These are phyloP conservation scores for Alternaria longipes DNA, from an alignment of 2,329 filamentous ascomycete species.

Conservation along the genomic window DNA sequence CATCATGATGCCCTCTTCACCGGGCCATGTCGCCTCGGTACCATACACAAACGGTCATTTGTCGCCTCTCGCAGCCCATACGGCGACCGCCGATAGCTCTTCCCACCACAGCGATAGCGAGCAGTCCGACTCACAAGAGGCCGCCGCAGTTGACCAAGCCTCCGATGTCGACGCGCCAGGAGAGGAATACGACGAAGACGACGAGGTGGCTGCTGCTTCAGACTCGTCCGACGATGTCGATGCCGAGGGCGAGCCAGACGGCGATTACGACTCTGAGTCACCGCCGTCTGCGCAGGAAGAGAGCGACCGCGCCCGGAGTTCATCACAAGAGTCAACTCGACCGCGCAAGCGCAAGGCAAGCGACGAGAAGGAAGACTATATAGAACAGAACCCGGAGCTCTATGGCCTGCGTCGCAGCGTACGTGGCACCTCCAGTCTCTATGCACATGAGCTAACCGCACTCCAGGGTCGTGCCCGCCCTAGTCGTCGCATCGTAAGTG, in stretches of 20 bases:
- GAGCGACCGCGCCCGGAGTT: slow-evolving; percentile 66
- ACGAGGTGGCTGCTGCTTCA: slow-evolving; percentile 56
- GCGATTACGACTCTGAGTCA: slow-evolving; percentile 78
- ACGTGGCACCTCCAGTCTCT: slow-evolving; percentile 53
- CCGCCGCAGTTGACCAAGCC: slow-evolving; percentile 54
- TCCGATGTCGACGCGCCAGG: slow-evolving; percentile 53
- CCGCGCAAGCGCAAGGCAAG: slow-evolving; percentile 71
- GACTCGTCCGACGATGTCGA: slow-evolving; percentile 61
- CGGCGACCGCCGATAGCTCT: slow-evolving; percentile 55
- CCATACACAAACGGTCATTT: slow-evolving; percentile 73
- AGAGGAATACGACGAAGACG: slow-evolving; percentile 54
- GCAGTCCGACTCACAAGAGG: slow-evolving; percentile 74
- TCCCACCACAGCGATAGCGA: slow-evolving; percentile 75
- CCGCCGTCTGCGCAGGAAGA: slow-evolving; percentile 53
- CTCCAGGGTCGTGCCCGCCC: slow-evolving; percentile 67
- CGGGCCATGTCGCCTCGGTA: slow-evolving; percentile 69
- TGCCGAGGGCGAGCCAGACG: slow-evolving; percentile 63
- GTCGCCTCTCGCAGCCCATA: slow-evolving; percentile 63
- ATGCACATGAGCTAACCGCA: slow-evolving; percentile 44
- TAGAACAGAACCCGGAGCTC: slow-evolving; percentile 89
- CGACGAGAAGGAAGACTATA: slow-evolving; percentile 81
- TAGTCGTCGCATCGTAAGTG: slow-evolving; percentile 67
- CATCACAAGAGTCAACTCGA: slow-evolving; percentile 75
- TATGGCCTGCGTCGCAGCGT: slow-evolving; percentile 95
- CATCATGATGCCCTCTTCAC: slow-evolving; percentile 69